Conservation (phyloP, 73 alveolate species). For the Effrenium voratum region DNA sequence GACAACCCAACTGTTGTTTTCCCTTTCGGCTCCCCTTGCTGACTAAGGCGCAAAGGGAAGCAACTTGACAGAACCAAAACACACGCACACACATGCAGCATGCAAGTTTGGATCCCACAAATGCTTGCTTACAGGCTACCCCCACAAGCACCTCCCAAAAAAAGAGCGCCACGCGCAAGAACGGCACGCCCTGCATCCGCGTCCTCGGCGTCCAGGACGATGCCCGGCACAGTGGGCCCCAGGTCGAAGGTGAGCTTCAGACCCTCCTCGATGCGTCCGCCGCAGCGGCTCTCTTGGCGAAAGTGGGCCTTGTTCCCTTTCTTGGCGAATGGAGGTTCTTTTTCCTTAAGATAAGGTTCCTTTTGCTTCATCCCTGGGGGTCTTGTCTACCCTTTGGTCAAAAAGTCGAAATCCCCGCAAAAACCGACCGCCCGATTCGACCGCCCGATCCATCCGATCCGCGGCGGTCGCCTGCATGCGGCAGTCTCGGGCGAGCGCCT, state of each 20-base stretch:
- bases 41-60: too few species aligned
- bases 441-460: too few species aligned
- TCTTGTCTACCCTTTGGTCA: background rate
- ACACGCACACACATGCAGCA: too few species aligned
- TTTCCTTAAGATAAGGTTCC: background rate
- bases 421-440: too few species aligned
- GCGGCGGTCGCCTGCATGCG: slow-evolving; percentile 60
- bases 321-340: background rate
- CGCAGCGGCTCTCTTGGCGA: too few species aligned
- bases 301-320: background rate
- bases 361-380: background rate
- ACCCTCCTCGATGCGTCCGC: slow-evolving; percentile 21
- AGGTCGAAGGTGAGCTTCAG: slow-evolving; percentile 48
- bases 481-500: slow-evolving; percentile 49
- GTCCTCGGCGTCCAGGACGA: slow-evolving; percentile 80
- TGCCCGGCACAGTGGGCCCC: slow-evolving; percentile 84
- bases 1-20: too few species aligned
- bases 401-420: background rate
- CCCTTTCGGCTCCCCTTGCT: too few species aligned
- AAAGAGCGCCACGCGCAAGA: background rate
- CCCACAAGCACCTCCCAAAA: too few species aligned
- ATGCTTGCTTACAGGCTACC: too few species aligned
- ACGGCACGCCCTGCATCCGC: background rate
- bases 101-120: too few species aligned
- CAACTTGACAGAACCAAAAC: too few species aligned